Evolutionary conservation across 148 eudicot genomes (phyloP).

Genomic region (Heliosperma pusillum): DNA sequence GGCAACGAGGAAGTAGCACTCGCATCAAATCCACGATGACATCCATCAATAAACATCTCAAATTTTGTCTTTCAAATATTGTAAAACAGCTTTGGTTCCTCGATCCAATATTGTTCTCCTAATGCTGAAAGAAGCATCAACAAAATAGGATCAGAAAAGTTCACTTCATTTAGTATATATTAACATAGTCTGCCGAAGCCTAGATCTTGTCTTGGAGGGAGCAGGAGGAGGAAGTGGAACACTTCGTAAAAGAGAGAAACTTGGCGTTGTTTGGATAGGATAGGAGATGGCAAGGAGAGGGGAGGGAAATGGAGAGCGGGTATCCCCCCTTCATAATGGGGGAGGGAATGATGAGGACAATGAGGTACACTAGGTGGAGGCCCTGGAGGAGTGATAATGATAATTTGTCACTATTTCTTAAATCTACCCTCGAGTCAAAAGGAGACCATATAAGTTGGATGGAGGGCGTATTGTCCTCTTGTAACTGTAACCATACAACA

Average conservation of each 20-base stretch:
- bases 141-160: background rate
- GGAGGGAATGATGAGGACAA: too few species aligned
- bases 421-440: too few species aligned
- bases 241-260: background rate
- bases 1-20: background rate
- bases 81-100: conserved; percentile 81
- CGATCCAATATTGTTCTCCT: conserved; percentile 87
- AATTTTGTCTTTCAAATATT: conserved; percentile 70
- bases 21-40: background rate
- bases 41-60: conserved; percentile 17
- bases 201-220: background rate
- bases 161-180: background rate
- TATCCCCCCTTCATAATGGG: background rate
- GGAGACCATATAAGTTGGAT: too few species aligned
- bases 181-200: background rate
- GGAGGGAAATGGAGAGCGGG: background rate
- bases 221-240: background rate
- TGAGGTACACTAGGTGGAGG: too few species aligned
- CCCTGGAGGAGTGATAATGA: too few species aligned
- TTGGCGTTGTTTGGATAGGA: background rate
- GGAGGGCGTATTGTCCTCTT: too few species aligned
- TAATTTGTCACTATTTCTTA: too few species aligned
- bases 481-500: too few species aligned
- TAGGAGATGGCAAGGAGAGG: background rate
- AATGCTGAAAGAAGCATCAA: conserved; percentile 50